Base-by-base conservation (phyloP, 257 asterid species). In the Scutellaria minor region DNA sequence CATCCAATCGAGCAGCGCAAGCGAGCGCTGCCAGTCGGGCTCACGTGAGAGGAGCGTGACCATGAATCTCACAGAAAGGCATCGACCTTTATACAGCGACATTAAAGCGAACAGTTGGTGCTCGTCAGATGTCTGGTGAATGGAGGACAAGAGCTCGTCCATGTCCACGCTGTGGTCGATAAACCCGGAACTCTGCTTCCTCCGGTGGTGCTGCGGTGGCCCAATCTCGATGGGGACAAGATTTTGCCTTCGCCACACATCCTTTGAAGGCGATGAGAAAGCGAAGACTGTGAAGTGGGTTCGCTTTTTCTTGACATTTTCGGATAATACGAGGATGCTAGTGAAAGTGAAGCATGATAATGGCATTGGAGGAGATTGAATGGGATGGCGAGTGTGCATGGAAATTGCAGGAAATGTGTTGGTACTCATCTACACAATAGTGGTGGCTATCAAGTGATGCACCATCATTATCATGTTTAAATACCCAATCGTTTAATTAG, bases 1-100 rank as follows among this genome's bases (percentile, higher is more conserved):
- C 35, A 95, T 86, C 99, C 99, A 95, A 77, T 92, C 99, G 61
- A 95, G 98, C 82, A 95, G 70, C 0, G 97, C 98, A 6, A 95
- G 83, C 4, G 96, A 90, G 3, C 99, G 81, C 56, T 86, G 95
- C 97, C 97, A 95, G 64, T 90, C 95, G 10, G 87, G 46, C 84
- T 95, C 98, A 63, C 92, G 92, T 0, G 99, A 82, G 63, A 95
- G 88, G 61, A 95, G 85, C 12, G 88, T 75, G 66, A 84, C 98
- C 95, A 95, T 83, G 91, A 91, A 95, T 41, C 90, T 79, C 10
- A 80, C 83, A 5, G 98, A 90, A 18, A 95, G 85, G 7, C 71
- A 24, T 42, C 95, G 85, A 73, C 78, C 74, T 70, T 82, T 87
- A 79, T 87, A 92, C 42, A 75, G 86, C 0, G 99, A 95, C 92